Evolutionary conservation across 805 yeast genomes (phyloP).

Genomic region (Wickerhamiella alocasiicola): DNA sequence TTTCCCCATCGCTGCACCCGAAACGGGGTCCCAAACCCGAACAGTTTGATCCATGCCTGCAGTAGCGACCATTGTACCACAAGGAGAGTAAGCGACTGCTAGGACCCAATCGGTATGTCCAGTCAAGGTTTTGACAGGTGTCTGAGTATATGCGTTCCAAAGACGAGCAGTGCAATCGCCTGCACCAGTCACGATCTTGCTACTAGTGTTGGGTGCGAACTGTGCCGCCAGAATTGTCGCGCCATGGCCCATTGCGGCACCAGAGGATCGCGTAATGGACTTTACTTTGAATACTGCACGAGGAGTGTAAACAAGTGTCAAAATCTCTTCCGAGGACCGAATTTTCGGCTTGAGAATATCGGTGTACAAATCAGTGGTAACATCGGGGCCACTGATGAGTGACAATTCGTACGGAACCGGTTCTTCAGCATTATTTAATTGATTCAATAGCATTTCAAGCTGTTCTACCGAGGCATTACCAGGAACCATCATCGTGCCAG

Average conservation of each 20-base stretch:
- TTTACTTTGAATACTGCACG: slow-evolving; percentile 88
- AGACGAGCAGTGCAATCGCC: slow-evolving; percentile 93
- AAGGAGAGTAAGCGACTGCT: slow-evolving; percentile 84
- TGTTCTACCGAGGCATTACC: slow-evolving; percentile 77
- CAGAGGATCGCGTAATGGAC: slow-evolving; percentile 80
- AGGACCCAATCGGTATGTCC: slow-evolving; percentile 94
- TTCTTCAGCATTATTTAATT: slow-evolving; percentile 47
- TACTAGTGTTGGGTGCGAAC: slow-evolving; percentile 81
- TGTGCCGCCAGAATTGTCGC: slow-evolving; percentile 83
- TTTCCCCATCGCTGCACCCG: slow-evolving; percentile 63
- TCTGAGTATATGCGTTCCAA: slow-evolving; percentile 94
- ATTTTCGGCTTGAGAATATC: slow-evolving; percentile 78
- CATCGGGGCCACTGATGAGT: slow-evolving; percentile 50
- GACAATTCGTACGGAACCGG: slow-evolving; percentile 87
- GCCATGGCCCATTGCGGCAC: slow-evolving; percentile 92
- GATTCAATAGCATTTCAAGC: slow-evolving; percentile 76
- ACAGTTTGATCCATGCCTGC: slow-evolving; percentile 91
- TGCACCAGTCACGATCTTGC: slow-evolving; percentile 85
- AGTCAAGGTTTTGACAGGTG: slow-evolving; percentile 64
- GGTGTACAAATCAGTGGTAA: slow-evolving; percentile 61
- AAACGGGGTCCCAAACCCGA: slow-evolving; percentile 70
- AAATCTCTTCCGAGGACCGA: slow-evolving; percentile 82
- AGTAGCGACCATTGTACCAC: slow-evolving; percentile 82
- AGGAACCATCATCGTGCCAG: slow-evolving; percentile 82
- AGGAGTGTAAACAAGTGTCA: slow-evolving; percentile 86